Evolutionary conservation across 2,329 filamentous ascomycete species (phyloP), one percentile per base, ranked within the genome.

Genomic region (Aureobasidium mangrovei): DNA sequence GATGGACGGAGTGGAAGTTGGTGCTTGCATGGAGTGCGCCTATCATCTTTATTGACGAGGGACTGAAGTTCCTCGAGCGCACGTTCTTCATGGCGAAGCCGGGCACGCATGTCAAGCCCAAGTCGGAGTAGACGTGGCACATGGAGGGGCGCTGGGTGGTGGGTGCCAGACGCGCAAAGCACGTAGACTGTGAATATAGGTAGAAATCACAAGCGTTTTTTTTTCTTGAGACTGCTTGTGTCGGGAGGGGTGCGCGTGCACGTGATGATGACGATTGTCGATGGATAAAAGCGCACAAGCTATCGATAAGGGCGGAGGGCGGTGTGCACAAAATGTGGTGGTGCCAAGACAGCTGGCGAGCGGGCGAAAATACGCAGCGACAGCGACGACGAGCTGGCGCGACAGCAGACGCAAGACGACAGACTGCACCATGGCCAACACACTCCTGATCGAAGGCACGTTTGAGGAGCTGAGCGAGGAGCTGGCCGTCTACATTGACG

Each of bases 391-490:
- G 52, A 54, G 33, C 45, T 38, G 39, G 46, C 35, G 35, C 27
- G 35, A 31, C 24, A 12, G 18, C 4, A 28, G 36, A 46, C 52
- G 26, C 6, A 41, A 46, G 24, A 18, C 18, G 38, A 55, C 53
- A 49, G 12, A 39, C 46, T 31, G 31, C 24, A 51, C 38, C 39
- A 55, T 56, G 40, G 42, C 56, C 39, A 59, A 57, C 53, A 59
- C 57, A 36, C 57, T 59, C 64, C 75, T 84, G 64, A 82, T 98
- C 72, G 93, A 98, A 78, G 93, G 93, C 72, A 82, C 83, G 66
- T 95, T 96, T 72, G 84, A 90, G 71, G 93, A 97, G 76, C 84
- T 96, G 69, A 84, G 87, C 66, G 84, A 88, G 72, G 93, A 98
- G 77, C 87, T 98, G 77, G 90, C 91, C 71, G 86, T 91, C 66